Evolutionary conservation across 2,329 filamentous ascomycete genomes (phyloP).

Genomic region (Microcyclospora pomicola): DNA sequence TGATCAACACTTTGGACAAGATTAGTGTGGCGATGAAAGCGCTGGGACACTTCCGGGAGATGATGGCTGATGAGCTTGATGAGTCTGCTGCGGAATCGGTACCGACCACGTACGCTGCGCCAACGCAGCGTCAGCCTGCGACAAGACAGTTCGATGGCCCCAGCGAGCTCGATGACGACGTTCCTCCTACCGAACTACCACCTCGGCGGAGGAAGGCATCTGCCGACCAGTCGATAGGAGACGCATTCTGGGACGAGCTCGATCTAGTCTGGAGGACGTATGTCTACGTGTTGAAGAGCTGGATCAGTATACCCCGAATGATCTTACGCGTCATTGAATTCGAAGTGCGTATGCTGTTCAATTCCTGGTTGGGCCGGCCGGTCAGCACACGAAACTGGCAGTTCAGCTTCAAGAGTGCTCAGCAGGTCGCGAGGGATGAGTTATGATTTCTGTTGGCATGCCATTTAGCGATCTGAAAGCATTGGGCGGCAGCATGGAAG

Average conservation of each 20-base stretch:
- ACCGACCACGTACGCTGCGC: constrained; percentile 6
- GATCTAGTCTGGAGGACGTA: constrained; percentile 47
- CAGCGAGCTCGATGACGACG: constrained; percentile 9
- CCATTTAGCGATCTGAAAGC: no score
- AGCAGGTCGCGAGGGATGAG: constrained; percentile 27
- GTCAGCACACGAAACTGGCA: constrained; percentile 44
- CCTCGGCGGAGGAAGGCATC: constrained; percentile 5
- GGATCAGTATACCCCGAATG: constrained; percentile 37
- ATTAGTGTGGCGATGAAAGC: constrained; percentile 69
- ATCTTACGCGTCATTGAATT: constrained; percentile 34
- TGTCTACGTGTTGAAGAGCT: constrained; percentile 54
- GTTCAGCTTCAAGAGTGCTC: constrained; percentile 16
- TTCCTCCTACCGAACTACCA: constrained; percentile 29
- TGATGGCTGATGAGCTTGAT: constrained; percentile 25
- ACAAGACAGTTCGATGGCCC: constrained; percentile 13
- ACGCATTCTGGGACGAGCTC: constrained; percentile 52
- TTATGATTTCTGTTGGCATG: constrained; percentile 5
- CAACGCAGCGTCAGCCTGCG: background rate
- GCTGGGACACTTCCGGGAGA: constrained; percentile 54
- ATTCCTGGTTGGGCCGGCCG: constrained; percentile 50
- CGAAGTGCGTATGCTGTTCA: constrained; percentile 43
- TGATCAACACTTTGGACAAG: constrained; percentile 86
- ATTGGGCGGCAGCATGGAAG: no score
- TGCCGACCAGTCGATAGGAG: constrained; percentile 33
- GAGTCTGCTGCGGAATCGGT: constrained; percentile 7